Evolutionary conservation across 176 grass and related monocot species (phyloP).

Genomic region (Carex cristatella): DNA sequence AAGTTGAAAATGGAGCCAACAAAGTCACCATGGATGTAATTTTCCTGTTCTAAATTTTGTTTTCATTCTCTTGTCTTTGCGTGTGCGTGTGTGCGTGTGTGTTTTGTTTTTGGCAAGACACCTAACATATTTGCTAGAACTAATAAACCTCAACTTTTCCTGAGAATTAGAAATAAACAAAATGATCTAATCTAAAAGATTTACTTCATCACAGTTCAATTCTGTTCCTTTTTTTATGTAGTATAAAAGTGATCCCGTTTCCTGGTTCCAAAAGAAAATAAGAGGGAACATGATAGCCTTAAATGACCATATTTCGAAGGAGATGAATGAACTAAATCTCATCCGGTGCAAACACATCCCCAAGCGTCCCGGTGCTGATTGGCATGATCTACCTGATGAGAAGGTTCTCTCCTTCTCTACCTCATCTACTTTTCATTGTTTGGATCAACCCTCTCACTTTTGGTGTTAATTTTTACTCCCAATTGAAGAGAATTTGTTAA

Average conservation of each 20-base stretch:
- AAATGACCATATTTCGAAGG: conserved; percentile 97
- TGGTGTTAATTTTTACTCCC: background rate
- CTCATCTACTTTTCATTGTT: background rate
- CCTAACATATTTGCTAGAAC: background rate
- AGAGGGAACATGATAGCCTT: conserved; percentile 52
- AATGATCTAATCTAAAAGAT: background rate
- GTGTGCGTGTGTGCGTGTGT: too few relatives aligned
- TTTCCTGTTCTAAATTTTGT: background rate
- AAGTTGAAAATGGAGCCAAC: conserved; percentile 66
- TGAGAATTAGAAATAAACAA: background rate
- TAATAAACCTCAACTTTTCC: background rate
- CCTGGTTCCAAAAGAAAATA: conserved; percentile 96
- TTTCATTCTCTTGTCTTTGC: background rate
- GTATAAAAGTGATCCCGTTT: conserved; percentile 69
- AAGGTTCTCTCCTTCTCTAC: conserved; percentile 40
- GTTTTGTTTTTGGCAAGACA: background rate
- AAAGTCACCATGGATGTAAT: conserved; percentile 66
- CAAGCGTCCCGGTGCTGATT: conserved; percentile 80
- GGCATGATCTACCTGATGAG: conserved; percentile 92
- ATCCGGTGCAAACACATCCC: conserved; percentile 92
- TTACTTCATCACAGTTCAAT: background rate
- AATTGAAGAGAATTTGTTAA: background rate
- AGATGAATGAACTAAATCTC: conserved; percentile 97
- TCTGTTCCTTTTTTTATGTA: conserved; percentile 30
- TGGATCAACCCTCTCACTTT: background rate